Evolutionary conservation across 768 basidiomycete species (phyloP).

Genomic region (Guyanaporus albipodus): DNA sequence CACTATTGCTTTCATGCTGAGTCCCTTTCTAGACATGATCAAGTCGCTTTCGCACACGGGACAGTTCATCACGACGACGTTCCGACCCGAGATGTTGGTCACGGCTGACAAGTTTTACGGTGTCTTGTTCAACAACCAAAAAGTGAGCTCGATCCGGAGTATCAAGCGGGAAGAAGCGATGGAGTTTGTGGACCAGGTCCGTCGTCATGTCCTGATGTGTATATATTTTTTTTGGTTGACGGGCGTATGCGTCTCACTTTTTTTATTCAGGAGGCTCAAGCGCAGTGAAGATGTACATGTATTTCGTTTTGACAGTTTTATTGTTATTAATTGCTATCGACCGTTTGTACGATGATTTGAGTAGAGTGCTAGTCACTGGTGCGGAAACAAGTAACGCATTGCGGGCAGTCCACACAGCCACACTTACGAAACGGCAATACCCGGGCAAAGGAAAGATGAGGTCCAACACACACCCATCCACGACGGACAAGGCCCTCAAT

Average conservation of each 20-base stretch:
- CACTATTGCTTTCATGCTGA: slow-evolving; percentile 36
- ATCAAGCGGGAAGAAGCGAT: slow-evolving; percentile 90
- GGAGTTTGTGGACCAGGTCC: slow-evolving; percentile 89
- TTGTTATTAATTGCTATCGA: slow-evolving; percentile 21
- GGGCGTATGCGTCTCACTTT: neutral
- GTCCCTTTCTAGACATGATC: slow-evolving; percentile 60
- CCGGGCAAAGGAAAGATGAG: slow-evolving; percentile 11
- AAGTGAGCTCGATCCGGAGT: slow-evolving; percentile 82
- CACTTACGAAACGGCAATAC: slow-evolving; percentile 18
- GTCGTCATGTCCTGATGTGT: slow-evolving; percentile 14
- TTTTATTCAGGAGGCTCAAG: slow-evolving; percentile 48
- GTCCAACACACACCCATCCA: slow-evolving; percentile 4
- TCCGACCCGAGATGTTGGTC: slow-evolving; percentile 95
- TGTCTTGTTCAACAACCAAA: slow-evolving; percentile 93
- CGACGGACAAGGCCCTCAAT: slow-evolving; percentile 28
- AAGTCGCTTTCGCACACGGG: slow-evolving; percentile 81
- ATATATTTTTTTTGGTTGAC: neutral
- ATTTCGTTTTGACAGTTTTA: neutral
- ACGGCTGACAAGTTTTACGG: slow-evolving; percentile 97
- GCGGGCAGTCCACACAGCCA: slow-evolving; percentile 26
- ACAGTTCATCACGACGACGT: slow-evolving; percentile 98
- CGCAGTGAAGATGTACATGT: slow-evolving; percentile 32
- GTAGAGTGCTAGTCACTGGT: too few relatives aligned
- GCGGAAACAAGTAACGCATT: too few relatives aligned
- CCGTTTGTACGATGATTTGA: slow-evolving; percentile 3